Evolutionary conservation across 345 rosid genomes (phyloP), one percentile per base, ranked within the genome.

Genomic region (Brassica incana): DNA sequence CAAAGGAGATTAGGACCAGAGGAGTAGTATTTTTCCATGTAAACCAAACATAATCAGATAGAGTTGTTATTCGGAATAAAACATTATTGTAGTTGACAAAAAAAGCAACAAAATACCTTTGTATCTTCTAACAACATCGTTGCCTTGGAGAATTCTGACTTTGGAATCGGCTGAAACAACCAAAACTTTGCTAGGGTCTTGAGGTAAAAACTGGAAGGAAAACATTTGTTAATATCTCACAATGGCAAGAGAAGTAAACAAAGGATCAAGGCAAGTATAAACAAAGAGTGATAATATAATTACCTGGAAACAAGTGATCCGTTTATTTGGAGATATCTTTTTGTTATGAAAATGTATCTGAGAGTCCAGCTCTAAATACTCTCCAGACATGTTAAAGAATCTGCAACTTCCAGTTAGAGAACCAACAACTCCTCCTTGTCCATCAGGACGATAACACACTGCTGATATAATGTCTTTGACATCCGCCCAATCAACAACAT

Each of bases 401-500:
- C 89, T 83, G 67, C 95, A 90, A 73, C 18, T 85, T 72, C 95
- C 91, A 0, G 67, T 81, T 65, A 89, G 82, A 20, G 85, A 88
- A 61, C 91, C 91, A 3, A 88, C 75, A 33, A 88, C 76, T 60
- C 86, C 89, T 71, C 89, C 91, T 79, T 85, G 83, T 75, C 98
- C 98, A 84, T 93, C 90, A 0, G 92, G 95, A 30, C 88, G 88
- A 81, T 93, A 93, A 75, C 97, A 88, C 71, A 90, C 92, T 54
- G 98, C 90, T 8, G 97, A 88, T 45, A 93, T 89, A 16, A 93
- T 87, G 73, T 90, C 93, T 76, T 88, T 85, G 36, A 77, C 73
- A 77, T 91, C 97, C 0, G 81, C 89, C 98, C 98, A 93, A 73
- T 93, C 98, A 73, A 88, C 88, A 72, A 93, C 98, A 33, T 86